Base-by-base conservation (phyloP, 257 asterid species). In the Sherardia arvensis region DNA sequence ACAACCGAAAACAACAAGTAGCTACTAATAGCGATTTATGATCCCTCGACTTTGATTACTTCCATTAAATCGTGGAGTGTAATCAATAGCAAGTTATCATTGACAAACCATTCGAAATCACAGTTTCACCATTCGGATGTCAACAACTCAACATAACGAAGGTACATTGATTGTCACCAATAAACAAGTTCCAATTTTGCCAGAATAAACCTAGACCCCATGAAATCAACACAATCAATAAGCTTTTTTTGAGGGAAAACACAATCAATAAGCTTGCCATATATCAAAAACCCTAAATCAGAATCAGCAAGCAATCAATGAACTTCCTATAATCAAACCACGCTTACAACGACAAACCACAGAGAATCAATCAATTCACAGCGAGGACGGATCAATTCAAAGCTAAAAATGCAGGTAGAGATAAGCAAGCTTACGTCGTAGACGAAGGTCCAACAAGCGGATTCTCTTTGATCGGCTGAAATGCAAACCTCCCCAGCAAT, bases 391-490 rank as follows among this genome's bases (percentile, higher is more conserved):
- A n/a, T 12, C 14, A 45, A 45, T 14, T 12, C 6, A 45, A 45
- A 14, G 17, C 53, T 3, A 45, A 55, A 26, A 14, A 9, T 23
- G 17, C 26, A 29, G 47, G 65, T 62, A 66, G 73, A 25, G n/a
- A n/a, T n/a, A n/a, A n/a, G n/a, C n/a, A n/a, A n/a, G 68, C 81
- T 71, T 78, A 91, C 97, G 97, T 73, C 1, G 82, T 45, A 64
- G 97, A 84, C 61, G 97, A 91, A 72, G 97, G 96, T 9, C 97
- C 97, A 38, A 91, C 95, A 57, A 90, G 93, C 59, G 91, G 96
- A 66, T 87, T 87, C 59, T 90, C 97, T 66, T 79, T 84, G 56
- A 90, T 79, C 2, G 97, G 96, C 85, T 91, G 96, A 81, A 91
- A 91, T 0, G 97, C 88, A 30, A 91, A 75, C 73, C 97, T 77